Base-by-base conservation (phyloP, 2,329 filamentous ascomycete genomes). In the Colletotrichum limetticola region DNA sequence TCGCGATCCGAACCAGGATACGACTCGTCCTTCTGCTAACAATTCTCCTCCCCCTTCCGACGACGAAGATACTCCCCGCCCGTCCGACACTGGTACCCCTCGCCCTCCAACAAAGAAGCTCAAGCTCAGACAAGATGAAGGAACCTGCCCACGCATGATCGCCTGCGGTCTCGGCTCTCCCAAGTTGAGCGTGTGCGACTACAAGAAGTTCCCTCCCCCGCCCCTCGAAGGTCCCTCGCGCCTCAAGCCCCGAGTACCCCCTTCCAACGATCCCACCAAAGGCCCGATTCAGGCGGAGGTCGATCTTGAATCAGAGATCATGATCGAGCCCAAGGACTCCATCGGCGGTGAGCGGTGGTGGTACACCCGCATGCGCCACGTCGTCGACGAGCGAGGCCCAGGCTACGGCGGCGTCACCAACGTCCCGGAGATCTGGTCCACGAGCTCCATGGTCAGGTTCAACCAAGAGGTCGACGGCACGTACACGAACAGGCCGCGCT, bases 281-380 rank as follows among this genome's bases (percentile, higher is more conserved):
- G 55, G 67, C 4, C 70, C 70, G 2, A 64, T 59, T 2, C 22
- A 52, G 6, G 70, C 60, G 14, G 70, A 72, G 28, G 11, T 56
- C 1, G 56, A 69, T 2, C 66, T 72, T 2, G 37, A 59, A 8
- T 56, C 59, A 5, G 57, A 71, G 16, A 49, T 26, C 30, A 61
- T 71, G 16, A 65, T 64, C 5, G 42, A 70, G 3, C 70, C 70
- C 2, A 16, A 61, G 3, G 59, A 70, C 4, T 69, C 53, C 1
- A 12, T 37, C 14, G 30, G 42, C 1, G 55, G 66, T 5, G 66
- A 72, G 14, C 9, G 22, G 1, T 57, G 57, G 30, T 72, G 66
- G 66, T 70, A 35, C 22, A 24, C 16, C 1, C 46, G 61, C 14
- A 71, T 73, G 60, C 35, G 49, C 37, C 22, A 53, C 1, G 22